Conservation (phyloP, 2,329 filamentous ascomycete species). For the Fusarium subglutinans region DNA sequence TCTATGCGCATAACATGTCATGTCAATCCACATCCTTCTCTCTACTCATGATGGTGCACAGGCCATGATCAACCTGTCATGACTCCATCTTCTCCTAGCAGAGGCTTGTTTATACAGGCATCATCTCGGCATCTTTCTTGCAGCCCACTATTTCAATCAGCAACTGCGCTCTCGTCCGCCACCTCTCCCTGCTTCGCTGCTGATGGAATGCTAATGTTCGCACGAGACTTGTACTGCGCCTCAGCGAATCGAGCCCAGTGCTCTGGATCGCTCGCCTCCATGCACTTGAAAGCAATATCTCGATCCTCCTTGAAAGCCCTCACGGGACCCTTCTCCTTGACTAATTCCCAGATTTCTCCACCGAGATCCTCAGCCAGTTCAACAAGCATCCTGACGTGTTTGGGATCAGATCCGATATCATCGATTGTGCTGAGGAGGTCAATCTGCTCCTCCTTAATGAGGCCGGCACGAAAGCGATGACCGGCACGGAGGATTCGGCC, state of each 20-base stretch:
- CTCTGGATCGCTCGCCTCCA: slow-evolving; percentile 71
- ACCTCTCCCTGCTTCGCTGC: slow-evolving; percentile 39
- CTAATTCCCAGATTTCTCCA: slow-evolving; percentile 66
- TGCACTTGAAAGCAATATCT: slow-evolving; percentile 57
- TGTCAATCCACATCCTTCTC: slow-evolving; percentile 5
- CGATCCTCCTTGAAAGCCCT: slow-evolving; percentile 68
- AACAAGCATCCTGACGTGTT: slow-evolving; percentile 63
- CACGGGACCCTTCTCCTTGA: slow-evolving; percentile 67
- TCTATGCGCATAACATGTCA: slow-evolving; percentile 31
- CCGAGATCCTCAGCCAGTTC: slow-evolving; percentile 71
- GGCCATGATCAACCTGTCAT: slow-evolving; percentile 8
- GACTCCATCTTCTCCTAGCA: not conserved
- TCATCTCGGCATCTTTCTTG: not conserved
- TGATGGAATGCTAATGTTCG: slow-evolving; percentile 56
- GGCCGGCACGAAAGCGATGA: slow-evolving; percentile 64
- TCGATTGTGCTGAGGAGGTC: slow-evolving; percentile 59
- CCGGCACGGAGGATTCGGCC: slow-evolving; percentile 64
- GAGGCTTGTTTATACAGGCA: not conserved
- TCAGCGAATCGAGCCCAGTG: slow-evolving; percentile 72
- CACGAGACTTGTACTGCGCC: slow-evolving; percentile 66
- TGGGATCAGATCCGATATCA: slow-evolving; percentile 60
- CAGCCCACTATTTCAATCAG: slow-evolving; percentile 45
- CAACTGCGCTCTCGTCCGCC: slow-evolving; percentile 55
- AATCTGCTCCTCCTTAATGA: slow-evolving; percentile 62
- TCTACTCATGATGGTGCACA: slow-evolving; percentile 13